Evolutionary conservation across 208 protist genomes (phyloP).

Genomic region (Phytomonas sp.): DNA sequence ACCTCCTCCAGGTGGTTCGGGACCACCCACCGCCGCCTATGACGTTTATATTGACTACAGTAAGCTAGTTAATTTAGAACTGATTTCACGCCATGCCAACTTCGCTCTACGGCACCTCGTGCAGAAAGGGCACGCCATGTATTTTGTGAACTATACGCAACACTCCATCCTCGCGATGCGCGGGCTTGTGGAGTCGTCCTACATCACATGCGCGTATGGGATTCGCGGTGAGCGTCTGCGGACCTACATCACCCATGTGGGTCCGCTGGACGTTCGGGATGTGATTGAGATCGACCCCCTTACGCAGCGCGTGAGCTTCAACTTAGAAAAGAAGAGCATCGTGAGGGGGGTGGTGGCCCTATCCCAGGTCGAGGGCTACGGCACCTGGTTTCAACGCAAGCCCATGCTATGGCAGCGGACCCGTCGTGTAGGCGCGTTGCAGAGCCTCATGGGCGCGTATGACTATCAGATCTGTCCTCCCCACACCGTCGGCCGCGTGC

Average conservation of each 20-base stretch:
- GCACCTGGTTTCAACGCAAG: constrained; percentile 83
- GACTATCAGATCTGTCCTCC: constrained; percentile 43
- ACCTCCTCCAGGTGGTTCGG: too few species aligned
- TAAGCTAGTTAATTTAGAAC: constrained; percentile 68
- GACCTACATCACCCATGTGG: constrained; percentile 73
- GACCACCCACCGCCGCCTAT: not conserved
- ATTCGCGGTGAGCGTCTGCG: constrained; percentile 71
- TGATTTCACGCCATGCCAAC: constrained; percentile 70
- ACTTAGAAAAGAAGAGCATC: constrained; percentile 40
- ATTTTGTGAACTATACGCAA: constrained; percentile 61
- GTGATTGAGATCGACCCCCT: constrained; percentile 35
- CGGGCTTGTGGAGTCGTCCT: constrained; percentile 73
- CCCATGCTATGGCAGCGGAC: constrained; percentile 87
- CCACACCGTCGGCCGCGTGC: constrained; percentile 36
- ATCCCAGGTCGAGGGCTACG: constrained; percentile 76
- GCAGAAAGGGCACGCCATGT: constrained; percentile 83
- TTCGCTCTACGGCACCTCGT: constrained; percentile 79
- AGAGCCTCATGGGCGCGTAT: constrained; percentile 71
- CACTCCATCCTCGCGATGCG: constrained; percentile 72
- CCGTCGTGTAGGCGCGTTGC: constrained; percentile 72
- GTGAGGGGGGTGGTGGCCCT: constrained; percentile 69
- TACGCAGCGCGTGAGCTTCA: constrained; percentile 33
- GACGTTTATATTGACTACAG: constrained; percentile 69
- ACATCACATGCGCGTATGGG: constrained; percentile 74
- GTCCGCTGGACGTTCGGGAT: constrained; percentile 63